phyloP scores from a whole-genome alignment of 352 stramenopile species.

The Pythium aristosporum region DNA sequence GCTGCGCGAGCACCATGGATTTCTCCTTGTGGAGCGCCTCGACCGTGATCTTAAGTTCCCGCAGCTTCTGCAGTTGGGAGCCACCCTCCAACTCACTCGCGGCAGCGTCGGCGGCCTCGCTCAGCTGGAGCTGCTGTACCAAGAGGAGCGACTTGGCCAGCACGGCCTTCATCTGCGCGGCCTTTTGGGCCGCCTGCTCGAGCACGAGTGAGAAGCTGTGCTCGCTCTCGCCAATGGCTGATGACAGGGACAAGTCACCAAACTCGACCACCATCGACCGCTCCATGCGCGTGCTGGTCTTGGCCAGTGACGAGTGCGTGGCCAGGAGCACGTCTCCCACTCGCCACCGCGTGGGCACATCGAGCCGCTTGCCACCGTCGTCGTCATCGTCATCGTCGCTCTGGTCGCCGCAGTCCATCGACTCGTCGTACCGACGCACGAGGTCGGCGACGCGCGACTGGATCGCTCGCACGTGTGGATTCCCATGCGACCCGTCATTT shows the following conservation, averaged over 20 bases:
- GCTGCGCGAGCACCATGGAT: conserved; percentile 44
- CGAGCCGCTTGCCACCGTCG: conserved; percentile 16
- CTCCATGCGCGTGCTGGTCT: conserved; percentile 54
- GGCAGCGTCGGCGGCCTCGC: conserved; percentile 26
- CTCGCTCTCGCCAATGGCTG: conserved; percentile 39
- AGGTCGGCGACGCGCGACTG: conserved; percentile 69
- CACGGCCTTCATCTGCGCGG: conserved; percentile 40
- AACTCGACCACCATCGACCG: conserved; percentile 58
- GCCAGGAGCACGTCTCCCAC: conserved; percentile 64
- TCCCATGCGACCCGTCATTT: conserved; percentile 7
- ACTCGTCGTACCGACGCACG: conserved; percentile 64
- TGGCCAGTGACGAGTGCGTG: conserved; percentile 59
- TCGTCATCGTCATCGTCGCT: conserved; percentile 31
- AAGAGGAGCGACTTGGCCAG: conserved; percentile 37
- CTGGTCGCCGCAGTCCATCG: conserved; percentile 11
- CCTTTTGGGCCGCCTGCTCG: conserved; percentile 31
- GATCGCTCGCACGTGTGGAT: conserved; percentile 62
- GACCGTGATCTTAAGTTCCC: conserved; percentile 49
- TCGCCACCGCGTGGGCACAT: conserved; percentile 42
- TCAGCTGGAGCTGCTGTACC: conserved; percentile 51
- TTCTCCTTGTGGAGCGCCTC: conserved; percentile 67
- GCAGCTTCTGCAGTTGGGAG: conserved; percentile 31
- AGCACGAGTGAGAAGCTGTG: conserved; percentile 37
- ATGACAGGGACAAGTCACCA: conserved; percentile 38
- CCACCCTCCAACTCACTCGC: neutral